These are phyloP conservation scores for Eucalyptus sp. DNA, from an alignment of 345 rosid genomes.

Conservation along the genomic window DNA sequence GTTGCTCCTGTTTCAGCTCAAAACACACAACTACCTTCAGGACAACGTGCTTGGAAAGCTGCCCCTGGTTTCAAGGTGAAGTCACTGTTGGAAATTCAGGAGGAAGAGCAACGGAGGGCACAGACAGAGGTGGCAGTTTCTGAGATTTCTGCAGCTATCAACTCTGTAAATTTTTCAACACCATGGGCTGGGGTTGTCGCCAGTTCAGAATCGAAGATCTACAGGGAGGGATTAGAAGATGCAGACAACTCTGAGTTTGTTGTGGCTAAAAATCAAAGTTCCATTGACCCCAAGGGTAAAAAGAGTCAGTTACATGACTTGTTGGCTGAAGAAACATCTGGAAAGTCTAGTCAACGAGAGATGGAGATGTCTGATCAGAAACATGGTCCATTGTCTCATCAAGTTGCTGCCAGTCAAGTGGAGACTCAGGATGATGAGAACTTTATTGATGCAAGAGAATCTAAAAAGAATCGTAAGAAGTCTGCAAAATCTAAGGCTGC, in stretches of 20 bases:
- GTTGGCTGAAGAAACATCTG: constrained; percentile 51
- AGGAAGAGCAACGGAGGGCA: constrained; percentile 76
- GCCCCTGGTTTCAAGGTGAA: constrained; percentile 94
- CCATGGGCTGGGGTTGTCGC: constrained; percentile 80
- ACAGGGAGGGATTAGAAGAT: constrained; percentile 32
- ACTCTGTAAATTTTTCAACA: constrained; percentile 24
- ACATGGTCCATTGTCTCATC: constrained; percentile 10
- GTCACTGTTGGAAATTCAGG: constrained; percentile 93
- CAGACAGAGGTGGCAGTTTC: constrained; percentile 46
- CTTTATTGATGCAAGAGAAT: constrained; percentile 86
- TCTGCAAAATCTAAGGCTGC: constrained; percentile 71
- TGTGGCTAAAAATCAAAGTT: constrained; percentile 28
- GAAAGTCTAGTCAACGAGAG: constrained; percentile 38
- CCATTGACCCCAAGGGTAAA: constrained; percentile 29
- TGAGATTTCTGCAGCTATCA: constrained; percentile 28
- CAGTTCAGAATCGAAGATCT: constrained; percentile 36
- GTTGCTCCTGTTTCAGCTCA: constrained; percentile 10
- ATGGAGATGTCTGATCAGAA: constrained; percentile 16
- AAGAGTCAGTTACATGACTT: constrained; percentile 69
- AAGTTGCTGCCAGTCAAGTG: constrained; percentile 6
- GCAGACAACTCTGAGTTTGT: constrained; percentile 12
- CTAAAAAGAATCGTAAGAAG: constrained; percentile 82
- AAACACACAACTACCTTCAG: constrained; percentile 18
- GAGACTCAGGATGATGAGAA: constrained; percentile 47
- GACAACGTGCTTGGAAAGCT: constrained; percentile 84